A percentile compares a stretch with the other conserved stretches of the same genome.
These are phyloP conservation scores for Iris pallida DNA, from an alignment of 116 monocot genomes.

Conservation along the genomic window DNA sequence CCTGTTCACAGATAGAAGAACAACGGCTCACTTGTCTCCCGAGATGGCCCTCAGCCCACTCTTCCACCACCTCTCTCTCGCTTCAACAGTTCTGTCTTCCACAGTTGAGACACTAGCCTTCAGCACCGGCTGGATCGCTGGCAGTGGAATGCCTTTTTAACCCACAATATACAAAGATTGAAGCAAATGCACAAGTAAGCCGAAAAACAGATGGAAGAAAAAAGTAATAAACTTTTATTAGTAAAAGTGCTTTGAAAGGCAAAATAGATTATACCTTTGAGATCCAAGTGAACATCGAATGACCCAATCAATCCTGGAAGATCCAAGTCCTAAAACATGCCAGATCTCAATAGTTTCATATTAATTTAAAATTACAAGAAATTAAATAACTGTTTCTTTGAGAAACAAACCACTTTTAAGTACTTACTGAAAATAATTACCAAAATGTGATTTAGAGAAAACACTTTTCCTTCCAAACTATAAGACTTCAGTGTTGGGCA, in stretches of 20 bases:
- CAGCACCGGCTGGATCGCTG: conserved; percentile 70
- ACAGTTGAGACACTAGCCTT: conserved; percentile 69
- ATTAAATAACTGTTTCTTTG: no score
- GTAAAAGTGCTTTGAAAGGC: neutral
- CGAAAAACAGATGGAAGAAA: neutral
- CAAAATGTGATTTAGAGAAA: no score
- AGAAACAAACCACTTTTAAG: no score
- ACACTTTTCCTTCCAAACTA: no score
- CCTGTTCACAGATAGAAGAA: conserved; percentile 92
- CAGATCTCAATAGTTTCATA: neutral
- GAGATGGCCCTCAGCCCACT: conserved; percentile 84
- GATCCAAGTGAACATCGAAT: conserved; percentile 75
- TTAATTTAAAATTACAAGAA: no score
- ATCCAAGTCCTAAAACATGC: conserved; percentile 54
- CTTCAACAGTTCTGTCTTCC: conserved; percentile 56
- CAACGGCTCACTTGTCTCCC: conserved; percentile 87
- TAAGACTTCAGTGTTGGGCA: no score
- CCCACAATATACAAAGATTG: no score
- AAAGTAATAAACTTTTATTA: neutral
- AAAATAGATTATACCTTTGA: conserved; percentile 41
- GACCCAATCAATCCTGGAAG: conserved; percentile 75
- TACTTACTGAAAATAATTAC: no score
- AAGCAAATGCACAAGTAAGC: neutral
- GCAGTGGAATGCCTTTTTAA: conserved; percentile 41
- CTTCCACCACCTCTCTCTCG: conserved; percentile 89